Conservation (phyloP, 2,329 filamentous ascomycete species). For the Exutisphaerella laricina region DNA sequence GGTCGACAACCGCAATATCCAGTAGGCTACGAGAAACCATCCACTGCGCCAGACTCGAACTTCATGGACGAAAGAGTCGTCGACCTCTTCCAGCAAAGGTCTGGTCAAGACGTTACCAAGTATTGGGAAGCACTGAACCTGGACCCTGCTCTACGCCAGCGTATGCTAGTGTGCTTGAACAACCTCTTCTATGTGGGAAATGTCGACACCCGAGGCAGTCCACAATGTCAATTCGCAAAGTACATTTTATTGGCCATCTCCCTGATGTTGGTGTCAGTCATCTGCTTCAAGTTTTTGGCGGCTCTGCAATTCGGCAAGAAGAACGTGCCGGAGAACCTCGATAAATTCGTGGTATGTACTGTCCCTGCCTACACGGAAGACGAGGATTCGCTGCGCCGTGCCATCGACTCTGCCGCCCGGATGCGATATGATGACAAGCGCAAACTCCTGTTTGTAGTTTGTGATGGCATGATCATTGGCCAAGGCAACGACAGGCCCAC, state of each 20-base stretch:
- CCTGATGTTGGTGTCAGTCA: constrained; percentile 70
- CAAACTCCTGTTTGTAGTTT: constrained; percentile 86
- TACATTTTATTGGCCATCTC: constrained; percentile 88
- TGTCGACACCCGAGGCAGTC: constrained; percentile 82
- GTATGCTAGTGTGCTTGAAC: constrained; percentile 80
- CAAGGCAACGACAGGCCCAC: constrained; percentile 96
- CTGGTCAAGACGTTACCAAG: constrained; percentile 76
- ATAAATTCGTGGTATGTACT: constrained; percentile 98
- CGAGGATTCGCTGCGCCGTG: constrained; percentile 92
- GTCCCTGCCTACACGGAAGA: constrained; percentile 98
- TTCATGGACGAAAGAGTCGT: constrained; percentile 78
- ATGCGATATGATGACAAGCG: constrained; percentile 99
- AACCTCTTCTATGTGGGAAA: constrained; percentile 94
- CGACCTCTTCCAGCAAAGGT: constrained; percentile 66
- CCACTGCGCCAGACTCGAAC: constrained; percentile 51
- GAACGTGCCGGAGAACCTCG: constrained; percentile 88
- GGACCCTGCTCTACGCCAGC: constrained; percentile 49
- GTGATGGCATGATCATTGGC: constrained; percentile 99
- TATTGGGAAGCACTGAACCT: constrained; percentile 70
- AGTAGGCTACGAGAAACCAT: constrained; percentile 47
- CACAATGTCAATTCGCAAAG: constrained; percentile 76
- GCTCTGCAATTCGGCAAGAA: constrained; percentile 90
- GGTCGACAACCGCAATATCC: constrained; percentile 61
- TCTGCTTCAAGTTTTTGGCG: constrained; percentile 94
- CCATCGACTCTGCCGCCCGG: constrained; percentile 89